Conservation (phyloP, 176 grass and related monocot species). For the Alopecurus myosuroides region DNA sequence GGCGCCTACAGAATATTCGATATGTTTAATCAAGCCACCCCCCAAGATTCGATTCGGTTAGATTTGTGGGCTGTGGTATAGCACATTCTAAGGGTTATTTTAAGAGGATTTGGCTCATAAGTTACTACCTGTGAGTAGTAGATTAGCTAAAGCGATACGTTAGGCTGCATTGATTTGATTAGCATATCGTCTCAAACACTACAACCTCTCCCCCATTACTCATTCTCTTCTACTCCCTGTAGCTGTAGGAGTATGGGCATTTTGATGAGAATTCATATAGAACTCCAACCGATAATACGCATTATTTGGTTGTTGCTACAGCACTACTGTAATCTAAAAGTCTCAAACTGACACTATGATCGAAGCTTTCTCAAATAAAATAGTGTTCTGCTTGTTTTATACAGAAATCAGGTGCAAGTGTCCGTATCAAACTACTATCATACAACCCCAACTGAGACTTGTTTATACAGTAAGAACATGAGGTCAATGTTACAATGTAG, state of each 20-base stretch:
- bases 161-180: neutral
- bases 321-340: neutral
- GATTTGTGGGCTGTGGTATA: neutral
- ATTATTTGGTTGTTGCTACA: conserved; percentile 13
- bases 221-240: neutral
- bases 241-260: neutral
- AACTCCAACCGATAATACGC: neutral
- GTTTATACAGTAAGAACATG: neutral
- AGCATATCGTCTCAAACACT: conserved; percentile 30
- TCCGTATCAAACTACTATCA: neutral
- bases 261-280: neutral
- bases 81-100: neutral
- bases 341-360: neutral
- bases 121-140: neutral
- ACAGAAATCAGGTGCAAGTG: neutral
- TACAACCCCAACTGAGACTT: neutral
- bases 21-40: neutral
- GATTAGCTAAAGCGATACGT: conserved; percentile 8
- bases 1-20: conserved; percentile 12
- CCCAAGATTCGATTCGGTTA: conserved; percentile 21
- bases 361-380: neutral
- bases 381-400: neutral
- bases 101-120: neutral
- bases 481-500: neutral
- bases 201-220: conserved; percentile 3